Base-by-base conservation (phyloP, 139 green algal genomes). In the Mesostigma viride region DNA sequence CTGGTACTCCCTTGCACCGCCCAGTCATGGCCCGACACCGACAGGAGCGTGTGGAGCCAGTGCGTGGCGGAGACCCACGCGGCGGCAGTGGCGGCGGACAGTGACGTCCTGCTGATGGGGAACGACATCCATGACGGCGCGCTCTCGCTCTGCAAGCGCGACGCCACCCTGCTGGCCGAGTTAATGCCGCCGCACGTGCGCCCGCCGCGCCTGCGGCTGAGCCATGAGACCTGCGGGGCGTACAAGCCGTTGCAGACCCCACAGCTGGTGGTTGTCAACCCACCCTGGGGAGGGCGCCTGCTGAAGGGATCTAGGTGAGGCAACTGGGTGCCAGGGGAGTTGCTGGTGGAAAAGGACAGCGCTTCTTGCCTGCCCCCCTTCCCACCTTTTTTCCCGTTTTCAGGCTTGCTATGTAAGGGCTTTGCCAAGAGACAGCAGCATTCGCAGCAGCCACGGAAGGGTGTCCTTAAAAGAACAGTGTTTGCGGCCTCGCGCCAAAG, bases 241-340 rank as follows among this genome's bases (percentile, higher is more conserved):
- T n/a, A n/a, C n/a, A n/a, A n/a, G n/a, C n/a, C n/a, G n/a, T n/a
- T n/a, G n/a, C n/a, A n/a, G n/a, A 20, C 27, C 5, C 87, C 88
- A 0, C 40, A 31, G 8, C 56, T 93, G 36, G 88, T 94, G 11
- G 81, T 95, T 0, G 76, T 64, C 34, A 96, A 96, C 80, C 90
- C 90, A 1, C 90, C 90, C 2, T 96, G 90, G 90, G 90, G 90
- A 27, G 36, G 66, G 28, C 77, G 87, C 2, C 67, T 94, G 63
- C 26, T 68, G 46, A 71, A 6, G 59, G 5, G 14, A 47, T 8
- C 5, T 22, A 67, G 33, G 30, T 68, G 31, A 32, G 51, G 17
- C 51, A 11, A 5, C 51, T 5, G 22, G n/a, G 11, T 32, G 20
- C 20, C 51, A 11, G 8, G 11, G 17, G 4, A 60, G n/a, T 32